phyloP scores from a whole-genome alignment of 2,329 filamentous ascomycete species.

The Pseudocercospora fijiensis region DNA sequence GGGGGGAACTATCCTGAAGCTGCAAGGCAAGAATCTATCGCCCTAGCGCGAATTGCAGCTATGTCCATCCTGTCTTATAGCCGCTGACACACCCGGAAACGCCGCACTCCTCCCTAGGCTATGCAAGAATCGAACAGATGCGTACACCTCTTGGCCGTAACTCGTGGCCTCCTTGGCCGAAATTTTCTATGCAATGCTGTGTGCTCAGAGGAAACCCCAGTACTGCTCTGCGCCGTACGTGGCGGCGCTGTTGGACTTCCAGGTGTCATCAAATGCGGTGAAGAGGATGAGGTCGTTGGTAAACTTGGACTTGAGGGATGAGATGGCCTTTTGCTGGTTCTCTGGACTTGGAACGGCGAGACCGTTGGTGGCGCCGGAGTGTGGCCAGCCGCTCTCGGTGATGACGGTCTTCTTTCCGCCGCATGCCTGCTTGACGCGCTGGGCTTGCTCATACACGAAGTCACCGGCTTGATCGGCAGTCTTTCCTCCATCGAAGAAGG shows the following conservation, averaged over 20 bases:
- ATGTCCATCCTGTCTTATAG: neutral
- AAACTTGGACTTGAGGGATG: slow-evolving; percentile 63
- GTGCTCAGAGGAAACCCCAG: slow-evolving; percentile 55
- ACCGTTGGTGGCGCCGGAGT: slow-evolving; percentile 64
- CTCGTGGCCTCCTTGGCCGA: slow-evolving; percentile 7
- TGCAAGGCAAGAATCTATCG: neutral
- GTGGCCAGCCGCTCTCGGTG: slow-evolving; percentile 84
- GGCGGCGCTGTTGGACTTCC: slow-evolving; percentile 65
- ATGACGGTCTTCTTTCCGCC: slow-evolving; percentile 65
- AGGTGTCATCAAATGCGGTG: slow-evolving; percentile 74
- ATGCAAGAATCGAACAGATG: slow-evolving; percentile 7
- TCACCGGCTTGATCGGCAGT: slow-evolving; percentile 61
- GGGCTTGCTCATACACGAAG: slow-evolving; percentile 62
- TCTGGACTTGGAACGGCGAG: slow-evolving; percentile 65
- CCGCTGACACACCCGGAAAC: neutral
- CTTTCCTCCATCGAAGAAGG: slow-evolving; percentile 73
- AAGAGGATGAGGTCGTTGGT: slow-evolving; percentile 66
- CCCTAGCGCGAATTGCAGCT: neutral
- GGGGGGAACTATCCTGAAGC: neutral
- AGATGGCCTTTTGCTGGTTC: slow-evolving; percentile 66
- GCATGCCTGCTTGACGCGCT: slow-evolving; percentile 50
- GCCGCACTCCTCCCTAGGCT: neutral
- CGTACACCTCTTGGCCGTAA: slow-evolving; percentile 2
- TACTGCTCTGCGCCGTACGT: slow-evolving; percentile 72
- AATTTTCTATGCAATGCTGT: slow-evolving; percentile 5